These are phyloP conservation scores for Blepharisma japonicum DNA, from an alignment of 73 alveolate genomes.

Conservation along the genomic window DNA sequence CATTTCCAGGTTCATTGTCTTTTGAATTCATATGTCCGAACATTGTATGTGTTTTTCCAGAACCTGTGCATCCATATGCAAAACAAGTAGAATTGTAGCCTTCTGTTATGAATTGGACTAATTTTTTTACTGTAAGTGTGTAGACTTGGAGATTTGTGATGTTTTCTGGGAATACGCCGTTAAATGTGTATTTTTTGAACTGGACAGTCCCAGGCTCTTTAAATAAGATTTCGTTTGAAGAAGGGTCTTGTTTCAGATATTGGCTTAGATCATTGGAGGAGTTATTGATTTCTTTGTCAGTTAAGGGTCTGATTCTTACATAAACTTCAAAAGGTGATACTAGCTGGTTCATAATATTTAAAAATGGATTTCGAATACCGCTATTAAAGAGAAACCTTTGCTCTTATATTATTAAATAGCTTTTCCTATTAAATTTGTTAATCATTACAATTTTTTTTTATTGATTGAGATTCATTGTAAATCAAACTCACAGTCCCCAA, in stretches of 20 bases:
- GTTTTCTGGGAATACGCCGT: slow-evolving; percentile 74
- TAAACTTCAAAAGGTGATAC: slow-evolving; percentile 16
- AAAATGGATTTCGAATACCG: too few relatives aligned
- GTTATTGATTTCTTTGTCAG: slow-evolving; percentile 9
- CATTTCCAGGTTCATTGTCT: slow-evolving; percentile 40
- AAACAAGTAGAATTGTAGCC: slow-evolving; percentile 88
- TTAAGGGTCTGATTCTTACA: slow-evolving; percentile 29
- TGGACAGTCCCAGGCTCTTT: neutral
- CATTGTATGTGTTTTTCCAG: slow-evolving; percentile 91
- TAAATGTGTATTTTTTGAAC: slow-evolving; percentile 71
- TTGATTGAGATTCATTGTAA: too few relatives aligned
- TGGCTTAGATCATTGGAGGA: neutral
- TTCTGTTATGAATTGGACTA: slow-evolving; percentile 65
- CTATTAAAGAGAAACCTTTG: too few relatives aligned
- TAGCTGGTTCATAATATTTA: too few relatives aligned
- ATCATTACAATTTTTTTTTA: too few relatives aligned
- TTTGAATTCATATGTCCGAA: slow-evolving; percentile 69
- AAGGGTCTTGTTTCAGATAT: neutral
- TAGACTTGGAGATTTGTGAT: slow-evolving; percentile 65
- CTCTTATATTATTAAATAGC: too few relatives aligned
- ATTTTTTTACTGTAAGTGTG: slow-evolving; percentile 57
- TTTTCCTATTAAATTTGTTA: too few relatives aligned
- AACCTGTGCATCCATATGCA: slow-evolving; percentile 93
- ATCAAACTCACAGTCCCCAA: too few relatives aligned
- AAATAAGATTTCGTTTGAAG: slow-evolving; percentile 22